A percentile compares a stretch with the other conserved stretches of the same genome.
Conservation (phyloP, 2,329 filamentous ascomycete genomes). For the Clonostachys rosea region DNA sequence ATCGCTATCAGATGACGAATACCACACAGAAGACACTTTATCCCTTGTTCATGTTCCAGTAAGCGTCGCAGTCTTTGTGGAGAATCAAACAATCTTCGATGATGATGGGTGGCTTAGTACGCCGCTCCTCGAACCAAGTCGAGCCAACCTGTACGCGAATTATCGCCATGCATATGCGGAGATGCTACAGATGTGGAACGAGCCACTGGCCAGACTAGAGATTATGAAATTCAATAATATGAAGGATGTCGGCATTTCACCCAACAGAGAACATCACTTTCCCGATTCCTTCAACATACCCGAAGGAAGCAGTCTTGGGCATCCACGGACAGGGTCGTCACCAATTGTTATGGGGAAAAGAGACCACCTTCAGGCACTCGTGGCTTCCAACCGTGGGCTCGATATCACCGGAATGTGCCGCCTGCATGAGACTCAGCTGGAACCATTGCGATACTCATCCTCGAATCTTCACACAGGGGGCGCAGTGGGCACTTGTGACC, state of each 20-base stretch:
- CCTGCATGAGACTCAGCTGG: slow-evolving; percentile 57
- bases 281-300: slow-evolving; percentile 28
- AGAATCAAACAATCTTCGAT: slow-evolving; percentile 62
- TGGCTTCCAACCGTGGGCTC: slow-evolving; percentile 50
- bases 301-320: slow-evolving; percentile 20
- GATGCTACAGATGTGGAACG: slow-evolving; percentile 62
- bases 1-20: slow-evolving; percentile 51
- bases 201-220: slow-evolving; percentile 58
- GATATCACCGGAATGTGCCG: slow-evolving; percentile 61
- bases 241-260: slow-evolving; percentile 33
- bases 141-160: slow-evolving; percentile 44
- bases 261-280: slow-evolving; percentile 20
- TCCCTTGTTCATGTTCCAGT: slow-evolving; percentile 41
- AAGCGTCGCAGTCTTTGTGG: slow-evolving; percentile 46
- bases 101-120: slow-evolving; percentile 62
- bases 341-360: slow-evolving; percentile 54
- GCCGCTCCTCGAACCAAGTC: slow-evolving; percentile 49
- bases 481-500: slow-evolving; percentile 42
- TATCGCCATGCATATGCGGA: slow-evolving; percentile 66
- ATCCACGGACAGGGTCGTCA: slow-evolving; percentile 33
- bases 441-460: slow-evolving; percentile 47
- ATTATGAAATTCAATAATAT: slow-evolving; percentile 66
- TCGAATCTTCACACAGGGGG: slow-evolving; percentile 32
- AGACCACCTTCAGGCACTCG: slow-evolving; percentile 43
- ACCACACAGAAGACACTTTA: slow-evolving; percentile 22